Percentiles rank a stretch among this genome's conserved stretches.
phyloP scores from a whole-genome alignment of 345 rosid genomes.

The Rhodomyrtus tomentosa region DNA sequence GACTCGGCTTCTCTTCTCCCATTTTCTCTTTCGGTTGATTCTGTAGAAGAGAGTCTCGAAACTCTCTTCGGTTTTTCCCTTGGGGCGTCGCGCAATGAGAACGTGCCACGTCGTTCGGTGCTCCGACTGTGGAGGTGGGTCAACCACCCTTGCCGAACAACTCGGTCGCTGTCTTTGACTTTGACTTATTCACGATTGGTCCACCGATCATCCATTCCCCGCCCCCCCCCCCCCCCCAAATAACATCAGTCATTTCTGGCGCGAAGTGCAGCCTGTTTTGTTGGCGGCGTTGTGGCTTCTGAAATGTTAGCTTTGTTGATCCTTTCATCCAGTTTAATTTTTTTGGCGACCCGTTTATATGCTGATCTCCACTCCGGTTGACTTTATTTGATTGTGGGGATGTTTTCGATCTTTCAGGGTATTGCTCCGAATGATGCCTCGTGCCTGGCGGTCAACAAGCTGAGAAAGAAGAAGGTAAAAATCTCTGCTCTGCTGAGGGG shows the following conservation, averaged over 20 bases:
- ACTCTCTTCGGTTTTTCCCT: not conserved
- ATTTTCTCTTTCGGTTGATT: too few species aligned
- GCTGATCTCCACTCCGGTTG: not conserved
- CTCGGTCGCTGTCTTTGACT: not conserved
- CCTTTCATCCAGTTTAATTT: not conserved
- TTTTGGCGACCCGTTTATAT: not conserved
- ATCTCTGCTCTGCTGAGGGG: not conserved
- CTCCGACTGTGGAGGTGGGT: not conserved
- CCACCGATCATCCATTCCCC: too few species aligned
- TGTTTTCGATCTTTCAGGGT: conserved; percentile 20
- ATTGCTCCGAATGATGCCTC: conserved; percentile 20
- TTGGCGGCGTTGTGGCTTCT: not conserved
- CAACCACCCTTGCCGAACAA: not conserved
- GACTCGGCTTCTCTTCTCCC: not conserved
- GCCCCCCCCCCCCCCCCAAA: too few species aligned
- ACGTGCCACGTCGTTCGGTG: not conserved
- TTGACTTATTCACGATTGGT: too few species aligned
- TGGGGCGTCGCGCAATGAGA: not conserved
- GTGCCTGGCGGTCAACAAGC: conserved; percentile 23
- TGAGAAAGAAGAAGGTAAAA: conserved; percentile 50
- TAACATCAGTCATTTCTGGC: too few species aligned
- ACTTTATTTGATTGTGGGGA: not conserved
- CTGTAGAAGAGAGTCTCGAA: too few species aligned
- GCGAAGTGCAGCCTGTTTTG: not conserved
- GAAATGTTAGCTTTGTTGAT: not conserved